A percentile compares a stretch with the other conserved stretches of the same genome.
These are phyloP conservation scores for Prosopis cineraria DNA, from an alignment of 306 rosid genomes.

Conservation along the genomic window DNA sequence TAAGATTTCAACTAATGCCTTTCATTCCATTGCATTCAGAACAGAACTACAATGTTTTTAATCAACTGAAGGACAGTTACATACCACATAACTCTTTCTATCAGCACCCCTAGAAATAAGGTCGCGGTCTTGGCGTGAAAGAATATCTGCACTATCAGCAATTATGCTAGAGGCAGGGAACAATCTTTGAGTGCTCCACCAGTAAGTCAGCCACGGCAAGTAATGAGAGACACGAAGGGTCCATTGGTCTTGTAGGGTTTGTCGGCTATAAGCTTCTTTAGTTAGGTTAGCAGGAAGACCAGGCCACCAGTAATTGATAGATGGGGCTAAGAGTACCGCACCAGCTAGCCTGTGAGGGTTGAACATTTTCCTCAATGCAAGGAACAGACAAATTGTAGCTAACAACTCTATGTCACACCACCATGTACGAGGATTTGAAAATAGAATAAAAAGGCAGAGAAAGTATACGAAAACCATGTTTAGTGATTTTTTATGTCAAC, in stretches of 20 bases:
- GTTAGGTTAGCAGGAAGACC: constrained; percentile 75
- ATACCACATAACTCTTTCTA: constrained; percentile 33
- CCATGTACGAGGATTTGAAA: neutral
- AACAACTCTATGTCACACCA: neutral
- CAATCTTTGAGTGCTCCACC: constrained; percentile 95
- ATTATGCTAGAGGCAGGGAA: constrained; percentile 48
- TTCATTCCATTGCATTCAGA: constrained; percentile 6
- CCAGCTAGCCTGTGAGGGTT: constrained; percentile 71
- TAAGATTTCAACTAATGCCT: constrained; percentile 6
- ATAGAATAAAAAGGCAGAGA: neutral
- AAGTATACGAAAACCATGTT: neutral
- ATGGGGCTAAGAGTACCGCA: constrained; percentile 72
- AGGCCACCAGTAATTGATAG: constrained; percentile 80
- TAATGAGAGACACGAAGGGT: constrained; percentile 71
- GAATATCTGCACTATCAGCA: constrained; percentile 1
- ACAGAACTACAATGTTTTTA: constrained; percentile 10
- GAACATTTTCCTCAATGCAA: constrained; percentile 4
- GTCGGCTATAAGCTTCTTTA: constrained; percentile 46
- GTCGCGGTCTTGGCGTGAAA: constrained; percentile 44
- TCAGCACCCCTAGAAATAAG: neutral
- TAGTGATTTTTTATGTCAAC: neutral
- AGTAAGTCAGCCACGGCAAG: constrained; percentile 81
- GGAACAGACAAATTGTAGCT: constrained; percentile 11
- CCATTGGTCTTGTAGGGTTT: constrained; percentile 67
- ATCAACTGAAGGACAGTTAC: constrained; percentile 28